Percentiles rank a stretch among this genome's conserved stretches.
Conservation (phyloP, 352 stramenopile species). For the Phytophthora europaea region DNA sequence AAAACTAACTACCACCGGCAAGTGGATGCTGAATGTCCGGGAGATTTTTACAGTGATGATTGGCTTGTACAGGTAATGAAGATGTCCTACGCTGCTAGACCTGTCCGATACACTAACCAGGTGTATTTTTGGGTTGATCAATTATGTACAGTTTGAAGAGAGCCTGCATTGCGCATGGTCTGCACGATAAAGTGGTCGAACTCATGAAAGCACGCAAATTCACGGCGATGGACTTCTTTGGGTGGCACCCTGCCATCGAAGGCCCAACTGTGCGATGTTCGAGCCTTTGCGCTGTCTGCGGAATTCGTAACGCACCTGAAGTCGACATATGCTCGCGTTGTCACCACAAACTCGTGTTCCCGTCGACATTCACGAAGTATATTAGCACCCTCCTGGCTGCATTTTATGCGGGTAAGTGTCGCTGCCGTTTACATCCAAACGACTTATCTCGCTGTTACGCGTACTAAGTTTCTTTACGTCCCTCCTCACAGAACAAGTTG, state of each 20-base stretch:
- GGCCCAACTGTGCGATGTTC: slow-evolving; percentile 76
- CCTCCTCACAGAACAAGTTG: slow-evolving; percentile 65
- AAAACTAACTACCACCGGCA: slow-evolving; percentile 59
- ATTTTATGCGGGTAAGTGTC: slow-evolving; percentile 74
- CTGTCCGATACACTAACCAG: slow-evolving; percentile 2
- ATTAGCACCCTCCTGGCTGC: slow-evolving; percentile 73
- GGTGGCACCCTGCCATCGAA: slow-evolving; percentile 86
- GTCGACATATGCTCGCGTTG: slow-evolving; percentile 63
- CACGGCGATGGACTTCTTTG: slow-evolving; percentile 78
- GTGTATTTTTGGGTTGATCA: background rate
- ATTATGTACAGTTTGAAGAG: slow-evolving; percentile 58
- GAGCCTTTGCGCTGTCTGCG: slow-evolving; percentile 75
- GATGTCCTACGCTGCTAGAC: background rate
- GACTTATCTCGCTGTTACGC: background rate
- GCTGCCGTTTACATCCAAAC: background rate
- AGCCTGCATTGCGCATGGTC: slow-evolving; percentile 67
- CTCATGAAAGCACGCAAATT: slow-evolving; percentile 75
- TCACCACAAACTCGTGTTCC: slow-evolving; percentile 71
- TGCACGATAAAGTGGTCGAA: slow-evolving; percentile 59
- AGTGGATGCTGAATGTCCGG: slow-evolving; percentile 67
- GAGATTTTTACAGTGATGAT: slow-evolving; percentile 86
- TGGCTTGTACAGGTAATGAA: slow-evolving; percentile 74
- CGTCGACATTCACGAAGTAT: slow-evolving; percentile 84
- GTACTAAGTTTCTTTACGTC: slow-evolving; percentile 1
- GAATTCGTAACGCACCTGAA: slow-evolving; percentile 81